Base-by-base conservation (phyloP, 2,329 filamentous ascomycete genomes). In the Aspergillus hiratsukae region DNA sequence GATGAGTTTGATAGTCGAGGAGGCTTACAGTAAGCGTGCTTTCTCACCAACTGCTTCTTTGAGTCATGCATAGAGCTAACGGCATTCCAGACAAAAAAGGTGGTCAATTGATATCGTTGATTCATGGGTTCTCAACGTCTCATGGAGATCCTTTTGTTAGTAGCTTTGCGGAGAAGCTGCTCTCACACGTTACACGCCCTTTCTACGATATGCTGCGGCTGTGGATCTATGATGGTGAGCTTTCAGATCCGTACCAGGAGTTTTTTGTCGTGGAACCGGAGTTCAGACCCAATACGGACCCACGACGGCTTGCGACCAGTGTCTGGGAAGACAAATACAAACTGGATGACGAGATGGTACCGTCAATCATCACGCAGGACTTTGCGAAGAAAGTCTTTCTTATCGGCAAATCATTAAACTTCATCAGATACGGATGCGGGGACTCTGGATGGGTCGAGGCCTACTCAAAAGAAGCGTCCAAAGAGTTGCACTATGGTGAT, bases 311-410 rank as follows among this genome's bases (percentile, higher is more conserved):
- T 48, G 89, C 90, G 17, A 92, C 88, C 40, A 97, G 92, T 63
- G 92, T 97, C 1, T 99, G 94, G 94, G 92, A 97, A 72, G 91
- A 96, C 74, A 97, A 97, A 72, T 99, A 96, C 75, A 89, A 90
- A 68, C 81, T 97, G 41, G 87, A 90, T 64, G 83, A 89, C 57
- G 82, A 84, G 49, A 94, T 97, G 89, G 87, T 97, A 25, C 94
- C 94, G 0, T 92, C 88, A 45, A 97, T 97, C 67, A 91, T 97
- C 64, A 95, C 91, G 0, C 83, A 88, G 48, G 92, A 96, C 59
- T 97, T 99, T 75, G 91, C 94, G 0, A 90, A 94, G 64, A 97
- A 97, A 69, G 90, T 99, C 5, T 97, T 97, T 66, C 78, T 99
- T 7, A 99, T 99, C 65, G 94, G 94, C 55, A 99, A 99, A 73